A percentile compares a stretch with the other conserved stretches of the same genome.
Evolutionary conservation across 192 early-diverging fungal genomes (phyloP).

Genomic region (Funneliformis geosporum): DNA sequence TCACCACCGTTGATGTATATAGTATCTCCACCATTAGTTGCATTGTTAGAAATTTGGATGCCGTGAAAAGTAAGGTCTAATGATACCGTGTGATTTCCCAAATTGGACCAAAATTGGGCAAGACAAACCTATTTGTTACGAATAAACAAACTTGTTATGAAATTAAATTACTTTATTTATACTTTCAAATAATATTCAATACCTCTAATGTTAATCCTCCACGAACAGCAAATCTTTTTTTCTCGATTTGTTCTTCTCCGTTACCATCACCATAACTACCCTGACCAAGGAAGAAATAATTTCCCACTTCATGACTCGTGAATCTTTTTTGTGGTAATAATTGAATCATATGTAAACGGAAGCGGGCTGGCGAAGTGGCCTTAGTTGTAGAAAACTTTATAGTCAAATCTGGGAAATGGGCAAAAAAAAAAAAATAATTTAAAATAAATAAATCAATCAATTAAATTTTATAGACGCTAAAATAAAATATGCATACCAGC

Average conservation of each 20-base stretch:
- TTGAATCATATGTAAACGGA: conserved; percentile 76
- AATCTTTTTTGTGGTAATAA: conserved; percentile 70
- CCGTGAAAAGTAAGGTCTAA: conserved; percentile 82
- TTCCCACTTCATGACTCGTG: conserved; percentile 58
- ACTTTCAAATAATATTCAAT: conserved; percentile 6
- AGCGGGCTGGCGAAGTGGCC: conserved; percentile 58
- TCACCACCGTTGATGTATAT: conserved; percentile 44
- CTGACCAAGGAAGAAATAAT: conserved; percentile 57
- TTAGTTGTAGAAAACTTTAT: conserved; percentile 40
- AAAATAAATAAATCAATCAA: not conserved
- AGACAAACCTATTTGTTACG: conserved; percentile 52
- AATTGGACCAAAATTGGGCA: conserved; percentile 88
- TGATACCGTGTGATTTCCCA: conserved; percentile 67
- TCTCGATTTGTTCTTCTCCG: conserved; percentile 55
- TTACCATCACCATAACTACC: conserved; percentile 64
- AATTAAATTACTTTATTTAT: not conserved
- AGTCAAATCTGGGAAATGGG: conserved; percentile 32
- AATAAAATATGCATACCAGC: conserved; percentile 45
- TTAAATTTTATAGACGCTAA: not conserved
- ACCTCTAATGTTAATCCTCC: conserved; percentile 79
- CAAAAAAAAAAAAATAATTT: not conserved
- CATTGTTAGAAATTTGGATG: conserved; percentile 54
- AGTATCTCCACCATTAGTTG: conserved; percentile 43
- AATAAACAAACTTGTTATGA: not conserved
- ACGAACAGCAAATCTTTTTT: conserved; percentile 59